A percentile compares a stretch with the other conserved stretches of the same genome.
These are phyloP conservation scores for Clonostachys rosea DNA, from an alignment of 2,329 filamentous ascomycete species.

Conservation along the genomic window DNA sequence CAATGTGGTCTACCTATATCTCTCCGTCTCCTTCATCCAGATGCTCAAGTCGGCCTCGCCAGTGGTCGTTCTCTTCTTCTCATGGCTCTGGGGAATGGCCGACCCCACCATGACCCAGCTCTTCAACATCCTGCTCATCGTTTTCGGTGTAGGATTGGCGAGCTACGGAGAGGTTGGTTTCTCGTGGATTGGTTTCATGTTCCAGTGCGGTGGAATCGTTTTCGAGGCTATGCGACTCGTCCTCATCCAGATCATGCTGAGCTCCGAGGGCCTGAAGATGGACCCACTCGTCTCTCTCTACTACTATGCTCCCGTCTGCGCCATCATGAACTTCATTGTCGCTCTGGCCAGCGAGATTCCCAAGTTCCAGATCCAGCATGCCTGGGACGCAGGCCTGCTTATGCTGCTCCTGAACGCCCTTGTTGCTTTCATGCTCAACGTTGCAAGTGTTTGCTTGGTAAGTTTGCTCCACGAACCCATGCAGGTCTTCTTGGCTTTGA, in stretches of 20 bases:
- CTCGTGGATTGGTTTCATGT: conserved; percentile 59
- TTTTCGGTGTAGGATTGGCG: conserved; percentile 45
- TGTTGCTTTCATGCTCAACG: conserved; percentile 75
- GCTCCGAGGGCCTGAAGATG: conserved; percentile 75
- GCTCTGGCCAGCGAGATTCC: conserved; percentile 66
- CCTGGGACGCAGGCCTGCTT: conserved; percentile 59
- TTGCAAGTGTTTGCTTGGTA: conserved; percentile 83
- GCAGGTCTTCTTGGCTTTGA: background rate
- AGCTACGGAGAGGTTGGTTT: conserved; percentile 64
- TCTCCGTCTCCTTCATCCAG: conserved; percentile 65
- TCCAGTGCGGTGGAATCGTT: conserved; percentile 69
- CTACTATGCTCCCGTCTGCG: conserved; percentile 85
- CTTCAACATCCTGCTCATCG: conserved; percentile 45
- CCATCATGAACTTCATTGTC: conserved; percentile 71
- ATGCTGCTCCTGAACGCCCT: conserved; percentile 70
- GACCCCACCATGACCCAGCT: conserved; percentile 37
- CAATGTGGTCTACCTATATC: conserved; percentile 64
- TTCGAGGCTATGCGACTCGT: conserved; percentile 80
- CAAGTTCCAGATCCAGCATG: conserved; percentile 59
- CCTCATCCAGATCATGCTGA: conserved; percentile 81
- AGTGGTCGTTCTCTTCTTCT: conserved; percentile 60
- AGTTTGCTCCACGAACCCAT: conserved; percentile 21
- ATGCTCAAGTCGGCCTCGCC: conserved; percentile 68
- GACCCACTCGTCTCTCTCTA: conserved; percentile 83
- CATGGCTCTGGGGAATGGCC: conserved; percentile 54